Evolutionary conservation across 2,329 filamentous ascomycete genomes (phyloP).

Genomic region (Elsinoe necatrix): DNA sequence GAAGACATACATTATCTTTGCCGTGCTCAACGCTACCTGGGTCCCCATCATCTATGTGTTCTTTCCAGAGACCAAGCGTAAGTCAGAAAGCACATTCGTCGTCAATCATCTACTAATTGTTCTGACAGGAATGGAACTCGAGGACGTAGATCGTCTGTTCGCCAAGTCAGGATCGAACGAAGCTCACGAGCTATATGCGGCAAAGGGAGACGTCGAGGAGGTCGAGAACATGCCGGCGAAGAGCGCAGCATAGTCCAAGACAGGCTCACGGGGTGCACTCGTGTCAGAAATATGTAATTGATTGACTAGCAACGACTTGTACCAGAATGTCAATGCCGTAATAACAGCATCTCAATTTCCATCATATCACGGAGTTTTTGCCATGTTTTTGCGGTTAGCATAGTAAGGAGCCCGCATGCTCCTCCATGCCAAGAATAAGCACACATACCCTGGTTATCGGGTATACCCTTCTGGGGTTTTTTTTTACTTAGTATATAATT

Average conservation of each 20-base stretch:
- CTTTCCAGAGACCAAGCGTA: constrained; percentile 16
- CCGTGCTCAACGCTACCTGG: constrained; percentile 29
- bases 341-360: too few species aligned
- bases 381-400: too few species aligned
- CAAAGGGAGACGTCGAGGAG: constrained; percentile 15
- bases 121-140: constrained; percentile 14
- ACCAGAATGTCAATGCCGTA: too few species aligned
- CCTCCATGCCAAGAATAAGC: too few species aligned
- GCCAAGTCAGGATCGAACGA: constrained; percentile 11
- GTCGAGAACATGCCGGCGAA: constrained; percentile 3
- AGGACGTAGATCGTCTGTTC: constrained; percentile 18
- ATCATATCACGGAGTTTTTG: too few species aligned
- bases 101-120: constrained; percentile 1
- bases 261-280: neutral
- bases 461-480: too few species aligned
- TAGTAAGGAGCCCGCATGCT: too few species aligned
- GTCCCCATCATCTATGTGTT: constrained; percentile 32
- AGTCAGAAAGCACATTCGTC: neutral
- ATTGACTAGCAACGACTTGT: too few species aligned
- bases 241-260: neutral
- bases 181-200: constrained; percentile 8
- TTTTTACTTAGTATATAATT: too few species aligned
- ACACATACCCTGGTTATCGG: too few species aligned
- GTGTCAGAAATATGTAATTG: too few species aligned
- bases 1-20: constrained; percentile 50